phyloP scores from a whole-genome alignment of 139 green algal species.

The Micromonas commoda region DNA sequence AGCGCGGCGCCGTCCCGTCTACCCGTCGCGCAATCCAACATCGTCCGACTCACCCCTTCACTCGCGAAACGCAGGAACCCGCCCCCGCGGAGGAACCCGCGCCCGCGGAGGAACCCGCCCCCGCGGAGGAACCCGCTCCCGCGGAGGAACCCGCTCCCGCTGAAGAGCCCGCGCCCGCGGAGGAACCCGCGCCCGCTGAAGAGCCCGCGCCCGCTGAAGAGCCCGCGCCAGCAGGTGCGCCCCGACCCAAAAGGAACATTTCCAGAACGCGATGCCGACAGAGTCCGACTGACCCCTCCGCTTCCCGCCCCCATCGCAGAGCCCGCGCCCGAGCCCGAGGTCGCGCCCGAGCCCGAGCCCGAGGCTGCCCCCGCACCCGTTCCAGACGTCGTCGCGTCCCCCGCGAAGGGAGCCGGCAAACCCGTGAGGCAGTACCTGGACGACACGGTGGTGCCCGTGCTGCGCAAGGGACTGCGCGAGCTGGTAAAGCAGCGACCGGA shows the following conservation, averaged over 20 bases:
- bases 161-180: neutral
- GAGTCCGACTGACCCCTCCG: too few species aligned
- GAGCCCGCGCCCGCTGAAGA: neutral
- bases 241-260: too few species aligned
- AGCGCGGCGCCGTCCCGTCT: too few species aligned
- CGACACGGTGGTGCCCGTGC: conserved; percentile 31
- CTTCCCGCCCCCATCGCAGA: too few species aligned
- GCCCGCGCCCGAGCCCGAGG: neutral
- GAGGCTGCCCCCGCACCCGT: too few species aligned
- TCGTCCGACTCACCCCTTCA: too few species aligned
- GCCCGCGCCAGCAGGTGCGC: too few species aligned
- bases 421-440: conserved; percentile 35
- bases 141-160: neutral
- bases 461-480: conserved; percentile 23
- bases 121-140: neutral
- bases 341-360: neutral
- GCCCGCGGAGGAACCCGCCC: neutral
- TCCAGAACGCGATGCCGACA: too few species aligned
- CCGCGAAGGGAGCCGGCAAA: too few species aligned
- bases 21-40: neutral
- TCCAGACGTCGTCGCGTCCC: neutral
- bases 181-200: neutral
- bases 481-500: conserved; percentile 31
- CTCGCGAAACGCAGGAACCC: too few species aligned
- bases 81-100: too few species aligned